Conservation (phyloP, 2,329 filamentous ascomycete species). For the Lachnellula arida region DNA sequence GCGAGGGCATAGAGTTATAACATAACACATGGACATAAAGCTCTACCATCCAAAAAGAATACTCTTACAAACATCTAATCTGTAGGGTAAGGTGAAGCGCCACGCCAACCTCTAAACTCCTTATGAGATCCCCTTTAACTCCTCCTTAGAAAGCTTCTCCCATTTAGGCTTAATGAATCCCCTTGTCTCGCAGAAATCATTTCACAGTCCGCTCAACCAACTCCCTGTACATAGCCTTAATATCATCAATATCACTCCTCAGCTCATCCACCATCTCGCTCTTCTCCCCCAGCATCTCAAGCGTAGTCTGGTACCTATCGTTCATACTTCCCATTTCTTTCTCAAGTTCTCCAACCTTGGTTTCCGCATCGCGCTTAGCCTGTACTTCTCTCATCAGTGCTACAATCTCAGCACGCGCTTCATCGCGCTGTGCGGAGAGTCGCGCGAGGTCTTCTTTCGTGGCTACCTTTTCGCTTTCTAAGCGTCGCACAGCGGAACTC, state of each 20-base stretch:
- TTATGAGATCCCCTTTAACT: background rate
- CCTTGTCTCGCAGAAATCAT: conserved; percentile 31
- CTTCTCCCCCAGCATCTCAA: conserved; percentile 96
- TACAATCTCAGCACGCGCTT: conserved; percentile 89
- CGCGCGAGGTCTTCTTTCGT: conserved; percentile 80
- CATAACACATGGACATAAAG: conserved; percentile 2
- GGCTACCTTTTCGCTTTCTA: conserved; percentile 88
- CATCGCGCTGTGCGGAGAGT: conserved; percentile 80
- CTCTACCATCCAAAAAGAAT: background rate
- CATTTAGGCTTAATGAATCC: background rate
- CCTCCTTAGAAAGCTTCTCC: background rate
- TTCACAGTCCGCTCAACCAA: conserved; percentile 80
- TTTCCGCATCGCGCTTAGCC: conserved; percentile 55
- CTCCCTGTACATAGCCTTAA: conserved; percentile 95
- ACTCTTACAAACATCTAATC: background rate
- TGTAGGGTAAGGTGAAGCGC: background rate
- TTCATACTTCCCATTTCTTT: conserved; percentile 64
- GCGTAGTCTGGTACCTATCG: conserved; percentile 78
- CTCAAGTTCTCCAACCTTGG: conserved; percentile 61
- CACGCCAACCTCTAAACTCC: background rate
- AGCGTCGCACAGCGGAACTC: conserved; percentile 83
- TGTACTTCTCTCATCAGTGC: conserved; percentile 83
- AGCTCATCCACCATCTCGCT: conserved; percentile 93
- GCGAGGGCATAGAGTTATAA: conserved; percentile 70
- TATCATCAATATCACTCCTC: conserved; percentile 78